Evolutionary conservation across 108 stramenopile species (phyloP), one percentile per base, ranked within the genome.

Genomic region (Nitzschia inconspicua): DNA sequence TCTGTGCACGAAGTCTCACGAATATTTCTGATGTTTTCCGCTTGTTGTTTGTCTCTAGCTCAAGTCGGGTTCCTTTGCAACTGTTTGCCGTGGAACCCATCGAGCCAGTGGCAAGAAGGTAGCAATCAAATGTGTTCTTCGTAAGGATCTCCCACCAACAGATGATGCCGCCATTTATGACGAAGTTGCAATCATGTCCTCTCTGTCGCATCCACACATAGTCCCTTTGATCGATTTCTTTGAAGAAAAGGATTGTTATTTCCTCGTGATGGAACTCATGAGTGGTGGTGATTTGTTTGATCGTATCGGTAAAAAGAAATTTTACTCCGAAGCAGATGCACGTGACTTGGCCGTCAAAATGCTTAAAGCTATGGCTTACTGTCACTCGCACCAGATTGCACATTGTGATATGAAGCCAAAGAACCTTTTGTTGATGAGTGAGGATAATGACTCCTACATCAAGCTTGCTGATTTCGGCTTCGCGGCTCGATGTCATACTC

Each of bases 361-460:
- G 79, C 60, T 93, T 24, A 73, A 84, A 59, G 70, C 84, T 13
- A 68, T 94, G 56, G 44, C 75, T 2, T 91, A 89, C 63, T 85
- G 87, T 42, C 93, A 96, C 60, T 68, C 67, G 18, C 69, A 75
- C 25, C 65, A 77, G 19, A 76, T 93, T 75, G 91, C 84, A 3
- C 87, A 94, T 64, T 86, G 94, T 43, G 94, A 95, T 67, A 84
- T 95, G 68, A 97, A 97, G 61, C 94, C 96, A 13, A 87, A 94
- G 67, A 96, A 96, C 65, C 67, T 96, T 8, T 56, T 96, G 54
- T 64, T 96, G 28, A 66, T 68, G 67, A 78, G 69, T 24, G 84
- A 85, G 11, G 84, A 84, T 40, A 79, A 90, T 61, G 85, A 93
- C 59, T 79, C 84, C 1, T 75, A 76, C 48, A 86, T 96, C 51